These are phyloP conservation scores for Penicillium decumbens DNA, from an alignment of 2,329 filamentous ascomycete genomes.

Conservation along the genomic window DNA sequence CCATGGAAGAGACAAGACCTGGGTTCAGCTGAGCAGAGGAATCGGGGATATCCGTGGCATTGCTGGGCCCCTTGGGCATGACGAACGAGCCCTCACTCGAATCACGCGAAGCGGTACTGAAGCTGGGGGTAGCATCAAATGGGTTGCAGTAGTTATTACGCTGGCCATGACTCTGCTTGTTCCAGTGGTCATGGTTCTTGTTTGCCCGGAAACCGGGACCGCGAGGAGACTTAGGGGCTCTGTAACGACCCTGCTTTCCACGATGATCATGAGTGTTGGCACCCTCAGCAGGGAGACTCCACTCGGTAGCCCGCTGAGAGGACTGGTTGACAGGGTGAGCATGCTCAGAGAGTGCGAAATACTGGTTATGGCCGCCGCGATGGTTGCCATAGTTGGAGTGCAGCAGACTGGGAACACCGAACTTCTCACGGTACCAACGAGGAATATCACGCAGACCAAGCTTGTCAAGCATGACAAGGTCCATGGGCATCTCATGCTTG, in stretches of 20 bases:
- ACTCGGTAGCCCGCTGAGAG: slow-evolving; percentile 21
- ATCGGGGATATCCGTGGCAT: background rate
- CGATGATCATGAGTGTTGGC: background rate
- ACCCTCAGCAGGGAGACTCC: slow-evolving; percentile 1
- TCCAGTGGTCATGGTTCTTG: background rate
- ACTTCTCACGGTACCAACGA: slow-evolving; percentile 54
- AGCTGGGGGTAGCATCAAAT: background rate
- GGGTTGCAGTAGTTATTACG: too few species aligned
- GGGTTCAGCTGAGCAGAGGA: background rate
- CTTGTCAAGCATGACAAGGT: slow-evolving; percentile 59
- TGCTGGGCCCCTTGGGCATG: background rate
- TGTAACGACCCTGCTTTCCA: background rate
- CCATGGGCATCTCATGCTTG: slow-evolving; percentile 83
- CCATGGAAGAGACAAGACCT: background rate
- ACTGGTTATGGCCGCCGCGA: too few species aligned
- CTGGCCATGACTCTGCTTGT: background rate
- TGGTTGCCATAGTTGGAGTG: slow-evolving; percentile 14
- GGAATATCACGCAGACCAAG: slow-evolving; percentile 62
- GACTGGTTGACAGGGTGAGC: background rate
- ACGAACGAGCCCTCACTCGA: background rate
- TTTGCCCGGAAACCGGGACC: background rate
- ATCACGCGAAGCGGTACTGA: background rate
- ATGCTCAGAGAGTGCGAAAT: too few species aligned
- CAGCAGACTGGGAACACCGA: slow-evolving; percentile 29
- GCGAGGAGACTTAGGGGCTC: background rate